Percentiles rank a stretch among this genome's conserved stretches.
These are phyloP conservation scores for Ailanthus altissimus DNA, from an alignment of 345 rosid species.

Conservation along the genomic window DNA sequence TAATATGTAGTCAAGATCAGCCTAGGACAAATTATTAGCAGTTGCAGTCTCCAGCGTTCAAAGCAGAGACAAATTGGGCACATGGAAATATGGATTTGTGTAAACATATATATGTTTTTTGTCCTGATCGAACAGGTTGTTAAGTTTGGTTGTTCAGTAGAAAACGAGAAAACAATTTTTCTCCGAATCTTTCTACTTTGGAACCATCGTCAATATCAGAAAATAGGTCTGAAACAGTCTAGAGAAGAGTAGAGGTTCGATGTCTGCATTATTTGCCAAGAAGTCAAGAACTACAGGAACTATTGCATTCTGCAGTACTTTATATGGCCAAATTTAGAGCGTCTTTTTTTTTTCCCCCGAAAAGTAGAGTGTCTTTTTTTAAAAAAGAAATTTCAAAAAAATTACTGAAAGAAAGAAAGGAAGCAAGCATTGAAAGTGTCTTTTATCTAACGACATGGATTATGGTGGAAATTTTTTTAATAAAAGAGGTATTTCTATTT, in stretches of 20 bases:
- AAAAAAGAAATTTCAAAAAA: neutral
- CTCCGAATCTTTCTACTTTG: constrained; percentile 14
- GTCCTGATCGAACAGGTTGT: neutral
- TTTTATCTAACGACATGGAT: neutral
- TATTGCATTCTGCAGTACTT: neutral
- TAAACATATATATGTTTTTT: too few species aligned
- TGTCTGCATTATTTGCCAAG: neutral
- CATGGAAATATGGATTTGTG: neutral
- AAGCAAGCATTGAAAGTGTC: neutral
- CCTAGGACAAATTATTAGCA: neutral
- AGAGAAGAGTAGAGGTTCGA: neutral
- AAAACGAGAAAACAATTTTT: neutral
- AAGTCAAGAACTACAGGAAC: neutral
- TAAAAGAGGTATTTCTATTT: neutral
- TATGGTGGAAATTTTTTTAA: neutral
- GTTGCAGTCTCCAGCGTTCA: too few species aligned
- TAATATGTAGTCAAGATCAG: neutral
- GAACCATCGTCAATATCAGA: constrained; percentile 16
- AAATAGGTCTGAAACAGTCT: neutral
- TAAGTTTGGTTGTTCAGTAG: neutral
- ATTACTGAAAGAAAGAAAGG: neutral
- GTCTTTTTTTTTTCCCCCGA: too few species aligned
- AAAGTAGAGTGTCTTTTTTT: neutral
- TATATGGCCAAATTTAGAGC: neutral
- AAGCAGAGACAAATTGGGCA: neutral